Evolutionary conservation across 768 basidiomycete genomes (phyloP).

Genomic region (Pisolithus orientalis): DNA sequence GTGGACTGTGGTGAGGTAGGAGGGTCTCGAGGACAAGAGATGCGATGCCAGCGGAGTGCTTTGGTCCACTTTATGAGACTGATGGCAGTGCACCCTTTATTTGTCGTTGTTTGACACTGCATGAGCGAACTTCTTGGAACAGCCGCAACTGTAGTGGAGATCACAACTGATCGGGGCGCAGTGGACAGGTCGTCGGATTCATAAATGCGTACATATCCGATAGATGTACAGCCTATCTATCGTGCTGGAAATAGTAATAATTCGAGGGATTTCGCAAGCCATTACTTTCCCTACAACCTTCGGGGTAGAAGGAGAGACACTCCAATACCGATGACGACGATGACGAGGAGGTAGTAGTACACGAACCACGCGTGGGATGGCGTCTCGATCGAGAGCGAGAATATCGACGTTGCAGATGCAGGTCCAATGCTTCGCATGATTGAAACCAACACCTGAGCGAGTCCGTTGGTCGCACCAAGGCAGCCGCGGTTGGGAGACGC

Average conservation of each 20-base stretch:
- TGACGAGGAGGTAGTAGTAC: constrained; percentile 19
- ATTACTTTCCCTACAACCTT: constrained; percentile 12
- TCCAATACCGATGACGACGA: constrained; percentile 12
- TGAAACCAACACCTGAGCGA: constrained; percentile 25
- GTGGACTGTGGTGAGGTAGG: too few species aligned
- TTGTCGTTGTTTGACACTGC: not conserved
- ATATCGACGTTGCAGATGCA: constrained; percentile 26
- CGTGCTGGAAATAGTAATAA: too few species aligned
- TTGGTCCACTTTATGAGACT: not conserved
- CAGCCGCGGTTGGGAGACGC: constrained; percentile 60
- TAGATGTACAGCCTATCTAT: not conserved
- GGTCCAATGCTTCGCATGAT: constrained; percentile 30
- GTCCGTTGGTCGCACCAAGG: constrained; percentile 66
- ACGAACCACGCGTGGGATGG: constrained; percentile 21
- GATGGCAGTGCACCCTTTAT: not conserved
- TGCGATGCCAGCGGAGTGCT: not conserved
- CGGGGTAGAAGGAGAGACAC: constrained; percentile 23
- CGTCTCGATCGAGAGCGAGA: constrained; percentile 35
- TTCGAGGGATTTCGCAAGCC: not conserved
- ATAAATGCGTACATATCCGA: too few species aligned
- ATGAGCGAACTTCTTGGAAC: too few species aligned
- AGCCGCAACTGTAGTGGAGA: too few species aligned
- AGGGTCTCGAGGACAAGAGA: not conserved
- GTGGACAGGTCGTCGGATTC: too few species aligned
- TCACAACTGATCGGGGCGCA: too few species aligned